These are phyloP conservation scores for Puccinia brachypodii DNA, from an alignment of 1,284 basidiomycete genomes.

Conservation along the genomic window DNA sequence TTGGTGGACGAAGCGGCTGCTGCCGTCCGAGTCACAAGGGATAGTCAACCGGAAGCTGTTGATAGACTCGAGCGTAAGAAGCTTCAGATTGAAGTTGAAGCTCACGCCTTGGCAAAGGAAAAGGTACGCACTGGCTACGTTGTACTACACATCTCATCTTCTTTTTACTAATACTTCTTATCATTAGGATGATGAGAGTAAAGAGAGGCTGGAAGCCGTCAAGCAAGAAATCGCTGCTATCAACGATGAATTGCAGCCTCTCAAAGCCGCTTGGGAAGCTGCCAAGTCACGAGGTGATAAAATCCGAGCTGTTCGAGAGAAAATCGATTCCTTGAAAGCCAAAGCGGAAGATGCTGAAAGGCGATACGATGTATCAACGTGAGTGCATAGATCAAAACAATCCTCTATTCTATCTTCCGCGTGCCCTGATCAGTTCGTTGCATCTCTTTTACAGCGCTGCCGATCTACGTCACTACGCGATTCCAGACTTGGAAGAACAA, in stretches of 20 bases:
- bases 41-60: slow-evolving; percentile 91
- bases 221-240: slow-evolving; percentile 79
- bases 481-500: slow-evolving; percentile 82
- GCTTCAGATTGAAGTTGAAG: slow-evolving; percentile 90
- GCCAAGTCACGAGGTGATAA: slow-evolving; percentile 85
- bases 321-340: slow-evolving; percentile 85
- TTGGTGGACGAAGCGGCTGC: slow-evolving; percentile 91
- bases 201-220: slow-evolving; percentile 77
- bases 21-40: slow-evolving; percentile 81
- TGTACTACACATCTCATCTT: slow-evolving; percentile 59
- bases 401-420: slow-evolving; percentile 63
- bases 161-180: background rate
- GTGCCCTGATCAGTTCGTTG: slow-evolving; percentile 50
- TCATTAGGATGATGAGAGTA: slow-evolving; percentile 78
- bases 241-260: slow-evolving; percentile 84
- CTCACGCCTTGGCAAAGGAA: slow-evolving; percentile 77
- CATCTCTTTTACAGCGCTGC: slow-evolving; percentile 59
- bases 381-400: background rate
- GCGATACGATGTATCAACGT: slow-evolving; percentile 61
- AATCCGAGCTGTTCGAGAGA: slow-evolving; percentile 74
- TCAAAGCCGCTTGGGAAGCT: slow-evolving; percentile 83
- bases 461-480: slow-evolving; percentile 86
- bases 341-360: slow-evolving; percentile 95
- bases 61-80: slow-evolving; percentile 90
- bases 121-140: slow-evolving; percentile 48